A percentile compares a stretch with the other conserved stretches of the same genome.
These are phyloP conservation scores for Carex parvula DNA, from an alignment of 176 grass and related monocot species.

Conservation along the genomic window DNA sequence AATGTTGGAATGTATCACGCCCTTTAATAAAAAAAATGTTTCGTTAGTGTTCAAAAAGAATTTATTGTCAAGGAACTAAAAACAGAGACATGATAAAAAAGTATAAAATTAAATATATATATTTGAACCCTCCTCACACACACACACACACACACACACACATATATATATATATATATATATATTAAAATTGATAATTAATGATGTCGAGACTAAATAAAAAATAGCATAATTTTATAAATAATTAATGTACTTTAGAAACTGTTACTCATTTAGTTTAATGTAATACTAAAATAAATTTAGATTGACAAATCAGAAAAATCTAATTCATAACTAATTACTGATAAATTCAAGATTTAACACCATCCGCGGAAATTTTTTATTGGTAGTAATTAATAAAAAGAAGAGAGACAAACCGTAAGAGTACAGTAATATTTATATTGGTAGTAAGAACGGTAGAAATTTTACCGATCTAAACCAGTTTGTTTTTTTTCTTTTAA, in stretches of 20 bases:
- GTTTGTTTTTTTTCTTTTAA: too few species aligned
- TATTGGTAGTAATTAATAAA: too few species aligned
- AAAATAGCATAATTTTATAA: background rate
- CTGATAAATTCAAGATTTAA: background rate
- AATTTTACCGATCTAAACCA: too few species aligned
- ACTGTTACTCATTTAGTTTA: background rate
- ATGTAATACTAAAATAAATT: background rate
- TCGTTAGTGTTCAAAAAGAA: background rate
- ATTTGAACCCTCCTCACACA: background rate
- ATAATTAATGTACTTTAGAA: background rate
- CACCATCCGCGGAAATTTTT: background rate
- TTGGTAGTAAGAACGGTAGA: too few species aligned
- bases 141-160: too few species aligned
- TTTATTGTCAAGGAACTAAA: background rate
- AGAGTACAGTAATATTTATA: too few species aligned
- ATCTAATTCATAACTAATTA: background rate
- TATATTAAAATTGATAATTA: background rate
- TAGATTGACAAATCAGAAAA: background rate
- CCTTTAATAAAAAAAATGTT: too few species aligned
- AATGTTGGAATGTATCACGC: too few species aligned
- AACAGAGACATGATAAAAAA: background rate
- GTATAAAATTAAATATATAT: background rate
- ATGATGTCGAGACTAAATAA: background rate
- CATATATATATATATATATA: too few species aligned
- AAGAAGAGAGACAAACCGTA: too few species aligned